phyloP scores from a whole-genome alignment of 2,329 filamentous ascomycete species.

The Epichloe glyceriae region DNA sequence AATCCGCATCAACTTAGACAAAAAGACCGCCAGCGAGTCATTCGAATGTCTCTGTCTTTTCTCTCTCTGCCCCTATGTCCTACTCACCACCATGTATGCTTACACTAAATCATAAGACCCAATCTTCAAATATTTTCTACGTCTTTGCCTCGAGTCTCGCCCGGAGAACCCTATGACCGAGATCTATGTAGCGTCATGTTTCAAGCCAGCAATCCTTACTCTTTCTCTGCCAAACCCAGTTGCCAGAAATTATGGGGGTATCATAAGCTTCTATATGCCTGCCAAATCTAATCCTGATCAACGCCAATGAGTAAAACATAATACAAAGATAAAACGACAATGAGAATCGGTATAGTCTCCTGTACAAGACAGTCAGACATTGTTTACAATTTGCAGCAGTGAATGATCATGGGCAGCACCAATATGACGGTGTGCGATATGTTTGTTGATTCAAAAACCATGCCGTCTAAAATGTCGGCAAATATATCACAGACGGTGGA shows the following conservation, averaged over 20 bases:
- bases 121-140: no score
- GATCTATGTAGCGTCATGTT: no score
- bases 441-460: neutral
- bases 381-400: neutral
- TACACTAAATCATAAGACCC: no score
- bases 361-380: no score
- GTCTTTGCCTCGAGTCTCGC: no score
- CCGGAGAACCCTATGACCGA: no score
- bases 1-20: no score
- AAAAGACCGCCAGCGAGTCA: no score
- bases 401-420: neutral
- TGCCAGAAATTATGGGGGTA: constrained; percentile 2
- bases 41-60: no score
- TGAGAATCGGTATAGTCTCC: neutral
- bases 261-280: constrained; percentile 3
- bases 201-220: neutral
- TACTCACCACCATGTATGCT: no score
- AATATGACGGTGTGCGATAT: neutral
- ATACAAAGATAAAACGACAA: neutral
- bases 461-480: neutral
- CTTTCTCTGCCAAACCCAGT: neutral
- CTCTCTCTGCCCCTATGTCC: no score
- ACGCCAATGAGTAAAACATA: neutral
- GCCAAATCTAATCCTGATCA: neutral
- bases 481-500: neutral